Conservation (phyloP, 495 filamentous ascomycete species). For the Chaetomium tenue region DNA sequence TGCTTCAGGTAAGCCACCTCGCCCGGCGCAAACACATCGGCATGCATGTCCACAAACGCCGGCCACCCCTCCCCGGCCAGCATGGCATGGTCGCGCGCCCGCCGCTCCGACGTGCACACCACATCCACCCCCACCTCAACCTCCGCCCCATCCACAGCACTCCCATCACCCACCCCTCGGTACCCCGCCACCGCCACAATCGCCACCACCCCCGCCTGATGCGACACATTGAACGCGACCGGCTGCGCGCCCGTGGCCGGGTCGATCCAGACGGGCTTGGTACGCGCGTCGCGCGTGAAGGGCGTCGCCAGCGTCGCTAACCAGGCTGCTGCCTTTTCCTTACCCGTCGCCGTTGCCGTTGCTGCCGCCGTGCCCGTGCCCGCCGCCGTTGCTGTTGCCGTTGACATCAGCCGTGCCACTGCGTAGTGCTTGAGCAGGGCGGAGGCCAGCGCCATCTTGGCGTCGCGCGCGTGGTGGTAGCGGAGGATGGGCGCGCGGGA, state of each 20-base stretch:
- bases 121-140: slow-evolving; percentile 66
- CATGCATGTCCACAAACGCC: slow-evolving; percentile 72
- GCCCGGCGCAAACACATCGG: slow-evolving; percentile 64
- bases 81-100: slow-evolving; percentile 50
- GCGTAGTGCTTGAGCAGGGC: slow-evolving; percentile 76
- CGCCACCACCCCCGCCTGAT: slow-evolving; percentile 77
- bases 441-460: slow-evolving; percentile 69
- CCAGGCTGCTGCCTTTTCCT: slow-evolving; percentile 46
- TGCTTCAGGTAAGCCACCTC: slow-evolving; percentile 44
- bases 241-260: slow-evolving; percentile 31
- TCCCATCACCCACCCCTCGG: not conserved
- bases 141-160: not conserved
- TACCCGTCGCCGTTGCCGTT: too few relatives aligned
- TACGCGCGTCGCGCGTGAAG: slow-evolving; percentile 57
- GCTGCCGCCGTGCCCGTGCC: too few relatives aligned
- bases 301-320: slow-evolving; percentile 41
- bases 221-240: slow-evolving; percentile 83
- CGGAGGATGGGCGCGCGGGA: slow-evolving; percentile 52
- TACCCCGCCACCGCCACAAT: slow-evolving; percentile 40
- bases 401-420: slow-evolving; percentile 54
- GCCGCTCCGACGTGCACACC: slow-evolving; percentile 70
- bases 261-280: slow-evolving; percentile 59
- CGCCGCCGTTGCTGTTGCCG: slow-evolving; percentile 39
- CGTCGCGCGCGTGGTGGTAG: slow-evolving; percentile 63
- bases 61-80: slow-evolving; percentile 56